Base-by-base conservation (phyloP, 1,139 yeast genomes). In the Sugiyamaella castrensis region DNA sequence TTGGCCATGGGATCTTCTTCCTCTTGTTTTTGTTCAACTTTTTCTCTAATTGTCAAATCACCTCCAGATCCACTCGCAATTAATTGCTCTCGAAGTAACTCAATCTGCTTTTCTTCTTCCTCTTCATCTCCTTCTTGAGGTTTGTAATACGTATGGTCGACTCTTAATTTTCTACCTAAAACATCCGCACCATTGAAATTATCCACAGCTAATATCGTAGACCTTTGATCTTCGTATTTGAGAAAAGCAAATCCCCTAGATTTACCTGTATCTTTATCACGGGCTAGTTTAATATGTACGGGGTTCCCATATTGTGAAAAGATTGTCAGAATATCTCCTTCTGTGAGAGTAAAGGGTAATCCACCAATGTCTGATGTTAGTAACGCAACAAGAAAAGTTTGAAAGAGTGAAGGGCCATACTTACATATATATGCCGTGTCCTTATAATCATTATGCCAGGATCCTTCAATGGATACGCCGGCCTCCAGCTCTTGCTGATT, bases 241-340 rank as follows among this genome's bases (percentile, higher is more conserved):
- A 92, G 67, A 69, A 82, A 89, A 6, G 86, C 94, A 72, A 84
- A 87, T 7, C 96, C 95, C 47, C 77, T 75, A 8, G 88, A 80
- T 54, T 78, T 77, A 1, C 91, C 89, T 0, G 87, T 76, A 2
- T 79, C 79, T 51, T 72, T 72, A 61, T 87, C 92, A 51, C 89
- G 75, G n/a, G 80, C 75, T 50, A 92, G 70, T 50, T 84, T 81
- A 36, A 91, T 65, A 62, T 86, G 89, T 0, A 87, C 84, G 0
- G 97, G 96, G 27, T 82, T 76, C 1, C 98, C 98, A 65, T 77
- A 92, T 64, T 92, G 98, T 4, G 96, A 85, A 63, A 92, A 92
- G 35, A 91, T 79, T 0, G 81, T 76, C 9, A 89, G 62, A 1
- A 92, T 67, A 61, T 92, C 98, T 37, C 82, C 81, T 60, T 87